phyloP scores from a whole-genome alignment of 495 filamentous ascomycete species.

The Penicillium argentinense region DNA sequence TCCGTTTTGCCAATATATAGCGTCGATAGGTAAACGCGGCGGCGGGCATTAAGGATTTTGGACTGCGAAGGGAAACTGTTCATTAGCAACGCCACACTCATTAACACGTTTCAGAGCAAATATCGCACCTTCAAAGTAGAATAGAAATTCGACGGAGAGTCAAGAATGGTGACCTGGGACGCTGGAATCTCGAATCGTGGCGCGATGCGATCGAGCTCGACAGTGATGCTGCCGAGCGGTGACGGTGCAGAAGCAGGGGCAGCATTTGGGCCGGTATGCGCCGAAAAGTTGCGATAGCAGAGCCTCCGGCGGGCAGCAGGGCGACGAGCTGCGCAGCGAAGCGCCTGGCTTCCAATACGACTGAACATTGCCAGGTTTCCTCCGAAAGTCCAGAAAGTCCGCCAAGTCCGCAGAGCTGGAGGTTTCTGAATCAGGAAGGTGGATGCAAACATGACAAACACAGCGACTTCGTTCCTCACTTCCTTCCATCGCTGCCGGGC shows the following conservation, averaged over 20 bases:
- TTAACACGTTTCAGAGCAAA: background rate
- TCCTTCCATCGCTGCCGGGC: constrained; percentile 17
- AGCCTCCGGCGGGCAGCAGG: constrained; percentile 32
- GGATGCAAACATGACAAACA: constrained; percentile 46
- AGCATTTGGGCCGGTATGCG: constrained; percentile 26
- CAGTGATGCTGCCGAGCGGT: constrained; percentile 58
- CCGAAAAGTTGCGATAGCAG: constrained; percentile 43
- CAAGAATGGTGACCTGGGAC: constrained; percentile 75
- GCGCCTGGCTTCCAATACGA: constrained; percentile 39
- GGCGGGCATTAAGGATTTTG: constrained; percentile 77
- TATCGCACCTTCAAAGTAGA: constrained; percentile 72
- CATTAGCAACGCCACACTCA: background rate
- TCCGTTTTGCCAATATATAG: constrained; percentile 96
- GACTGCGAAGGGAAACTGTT: constrained; percentile 42
- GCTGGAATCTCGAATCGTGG: constrained; percentile 85
- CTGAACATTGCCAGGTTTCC: constrained; percentile 38
- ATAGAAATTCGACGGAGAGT: constrained; percentile 82
- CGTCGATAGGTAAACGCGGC: constrained; percentile 85
- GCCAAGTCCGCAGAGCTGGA: background rate
- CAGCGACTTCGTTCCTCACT: constrained; percentile 16
- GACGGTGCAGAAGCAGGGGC: constrained; percentile 33
- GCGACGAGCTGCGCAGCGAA: constrained; percentile 36
- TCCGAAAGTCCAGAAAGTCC: background rate
- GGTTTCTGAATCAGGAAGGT: constrained; percentile 26
- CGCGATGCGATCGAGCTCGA: constrained; percentile 83